A percentile compares a stretch with the other conserved stretches of the same genome.
phyloP scores from a whole-genome alignment of 108 stramenopile genomes.

The Fragilaria crotonensis region DNA sequence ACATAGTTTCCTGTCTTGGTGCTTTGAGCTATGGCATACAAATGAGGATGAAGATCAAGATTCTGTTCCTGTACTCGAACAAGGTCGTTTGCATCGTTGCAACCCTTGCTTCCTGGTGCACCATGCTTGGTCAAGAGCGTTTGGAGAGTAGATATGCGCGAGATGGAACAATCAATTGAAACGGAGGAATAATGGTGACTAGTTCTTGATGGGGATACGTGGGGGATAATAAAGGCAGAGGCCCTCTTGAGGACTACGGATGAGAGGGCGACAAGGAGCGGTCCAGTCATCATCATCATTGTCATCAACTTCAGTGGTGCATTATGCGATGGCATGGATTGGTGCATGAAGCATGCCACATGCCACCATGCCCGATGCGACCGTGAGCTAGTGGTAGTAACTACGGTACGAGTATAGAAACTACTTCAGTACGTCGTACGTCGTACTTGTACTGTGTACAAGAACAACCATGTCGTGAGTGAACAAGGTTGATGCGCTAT shows the following conservation, averaged over 20 bases:
- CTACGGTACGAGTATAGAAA: too few relatives aligned
- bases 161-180: constrained; percentile 20
- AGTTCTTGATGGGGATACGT: background rate
- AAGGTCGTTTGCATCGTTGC: constrained; percentile 42
- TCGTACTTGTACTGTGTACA: too few relatives aligned
- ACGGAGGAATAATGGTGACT: background rate
- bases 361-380: too few relatives aligned
- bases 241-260: background rate
- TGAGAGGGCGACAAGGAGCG: background rate
- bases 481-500: too few relatives aligned
- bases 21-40: constrained; percentile 55
- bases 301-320: too few relatives aligned
- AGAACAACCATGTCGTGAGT: too few relatives aligned
- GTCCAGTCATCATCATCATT: background rate
- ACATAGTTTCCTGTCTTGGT: constrained; percentile 49
- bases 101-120: constrained; percentile 69
- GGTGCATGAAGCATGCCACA: too few relatives aligned
- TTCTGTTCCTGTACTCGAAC: constrained; percentile 38
- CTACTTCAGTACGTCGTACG: too few relatives aligned
- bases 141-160: constrained; percentile 60
- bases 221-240: background rate
- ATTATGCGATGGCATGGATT: too few relatives aligned
- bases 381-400: too few relatives aligned
- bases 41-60: constrained; percentile 60
- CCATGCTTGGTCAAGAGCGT: constrained; percentile 51